These are phyloP conservation scores for Ophiocordyceps camponoti-rufipedis DNA, from an alignment of 2,329 filamentous ascomycete species.

Conservation along the genomic window DNA sequence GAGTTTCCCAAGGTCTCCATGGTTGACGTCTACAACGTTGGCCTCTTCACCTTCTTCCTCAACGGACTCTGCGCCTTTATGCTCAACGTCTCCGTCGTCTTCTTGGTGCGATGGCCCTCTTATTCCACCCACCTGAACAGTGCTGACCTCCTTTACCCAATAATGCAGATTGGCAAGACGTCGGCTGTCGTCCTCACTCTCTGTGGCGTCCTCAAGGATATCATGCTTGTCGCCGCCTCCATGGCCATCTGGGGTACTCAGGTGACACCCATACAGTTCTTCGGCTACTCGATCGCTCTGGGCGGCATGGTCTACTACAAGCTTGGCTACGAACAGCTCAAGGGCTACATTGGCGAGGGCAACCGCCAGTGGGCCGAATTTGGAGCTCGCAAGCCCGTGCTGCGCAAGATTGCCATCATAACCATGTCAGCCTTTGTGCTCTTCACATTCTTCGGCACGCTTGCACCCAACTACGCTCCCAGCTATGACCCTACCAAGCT, in stretches of 20 bases:
- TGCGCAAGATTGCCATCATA: conserved; percentile 63
- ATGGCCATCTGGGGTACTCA: conserved; percentile 64
- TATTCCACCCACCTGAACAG: conserved; percentile 2
- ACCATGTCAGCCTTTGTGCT: conserved; percentile 41
- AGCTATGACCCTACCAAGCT: conserved; percentile 34
- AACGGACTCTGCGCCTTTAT: conserved; percentile 68
- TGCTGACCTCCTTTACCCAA: conserved; percentile 15
- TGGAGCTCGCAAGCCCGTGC: conserved; percentile 54
- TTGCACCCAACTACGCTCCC: conserved; percentile 42
- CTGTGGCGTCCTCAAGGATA: conserved; percentile 75
- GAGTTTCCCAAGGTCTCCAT: conserved; percentile 50
- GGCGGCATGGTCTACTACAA: conserved; percentile 32
- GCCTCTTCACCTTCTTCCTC: conserved; percentile 44
- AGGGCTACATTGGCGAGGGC: conserved; percentile 56
- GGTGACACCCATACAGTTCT: conserved; percentile 50
- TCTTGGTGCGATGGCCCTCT: conserved; percentile 40
- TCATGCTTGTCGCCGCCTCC: conserved; percentile 59
- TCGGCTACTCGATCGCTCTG: conserved; percentile 60
- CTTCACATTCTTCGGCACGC: conserved; percentile 51
- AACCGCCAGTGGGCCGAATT: conserved; percentile 75
- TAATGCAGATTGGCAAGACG: conserved; percentile 60
- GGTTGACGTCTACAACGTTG: conserved; percentile 46
- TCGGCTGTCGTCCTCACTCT: conserved; percentile 74
- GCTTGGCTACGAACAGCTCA: conserved; percentile 24
- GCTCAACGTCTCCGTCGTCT: conserved; percentile 71